A percentile compares a stretch with the other conserved stretches of the same genome.
phyloP scores from a whole-genome alignment of 169 alveolate genomes.

The Toxoplasma gondii region DNA sequence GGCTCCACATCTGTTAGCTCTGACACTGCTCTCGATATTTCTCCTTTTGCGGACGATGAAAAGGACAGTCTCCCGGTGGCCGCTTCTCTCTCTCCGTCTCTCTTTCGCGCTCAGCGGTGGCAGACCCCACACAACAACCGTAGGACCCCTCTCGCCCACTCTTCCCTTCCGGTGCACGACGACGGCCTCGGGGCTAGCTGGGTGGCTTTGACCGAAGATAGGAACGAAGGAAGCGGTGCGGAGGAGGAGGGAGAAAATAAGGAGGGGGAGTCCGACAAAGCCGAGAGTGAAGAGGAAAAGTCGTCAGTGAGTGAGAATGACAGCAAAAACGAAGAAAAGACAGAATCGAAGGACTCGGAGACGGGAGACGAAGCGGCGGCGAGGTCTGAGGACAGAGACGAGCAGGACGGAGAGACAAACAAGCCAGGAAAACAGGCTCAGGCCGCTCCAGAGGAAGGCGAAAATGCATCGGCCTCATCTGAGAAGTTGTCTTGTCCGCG shows the following conservation, averaged over 20 bases:
- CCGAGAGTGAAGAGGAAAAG: background rate
- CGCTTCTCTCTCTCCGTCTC: background rate
- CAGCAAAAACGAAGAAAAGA: background rate
- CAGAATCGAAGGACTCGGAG: background rate
- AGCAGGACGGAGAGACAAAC: background rate
- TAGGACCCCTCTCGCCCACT: too few relatives aligned
- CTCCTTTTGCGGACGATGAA: background rate
- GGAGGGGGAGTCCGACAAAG: background rate
- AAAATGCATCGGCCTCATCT: background rate
- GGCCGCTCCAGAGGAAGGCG: background rate
- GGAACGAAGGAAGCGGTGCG: background rate
- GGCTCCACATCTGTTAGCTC: background rate
- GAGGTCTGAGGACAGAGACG: background rate
- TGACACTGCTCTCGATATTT: background rate
- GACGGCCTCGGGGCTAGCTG: background rate
- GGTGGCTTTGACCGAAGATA: background rate
- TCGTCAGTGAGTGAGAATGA: background rate
- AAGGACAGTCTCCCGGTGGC: background rate
- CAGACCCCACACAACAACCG: background rate
- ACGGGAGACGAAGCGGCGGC: background rate
- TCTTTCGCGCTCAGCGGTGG: background rate
- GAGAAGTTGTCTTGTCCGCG: background rate
- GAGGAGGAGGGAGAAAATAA: background rate
- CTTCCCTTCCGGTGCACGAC: too few relatives aligned
- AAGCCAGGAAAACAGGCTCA: background rate